Conservation (phyloP, 176 grass and related monocot genomes). For the Dendrocalamus sinicus region DNA sequence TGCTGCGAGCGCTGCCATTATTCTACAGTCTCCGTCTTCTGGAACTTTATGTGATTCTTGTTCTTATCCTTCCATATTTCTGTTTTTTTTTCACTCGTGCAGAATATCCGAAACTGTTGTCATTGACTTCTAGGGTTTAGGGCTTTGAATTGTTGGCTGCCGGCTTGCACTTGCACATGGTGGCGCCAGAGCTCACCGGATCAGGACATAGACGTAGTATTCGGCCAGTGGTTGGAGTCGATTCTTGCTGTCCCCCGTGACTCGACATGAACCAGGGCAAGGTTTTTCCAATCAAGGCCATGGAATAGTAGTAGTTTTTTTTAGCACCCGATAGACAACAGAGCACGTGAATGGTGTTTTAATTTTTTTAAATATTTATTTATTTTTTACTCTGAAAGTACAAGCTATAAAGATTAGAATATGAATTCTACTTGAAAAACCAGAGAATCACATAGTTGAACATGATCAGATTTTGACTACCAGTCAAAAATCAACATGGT, state of each 20-base stretch:
- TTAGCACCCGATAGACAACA: too few relatives aligned
- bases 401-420: too few relatives aligned
- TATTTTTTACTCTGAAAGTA: too few relatives aligned
- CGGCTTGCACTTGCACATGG: background rate
- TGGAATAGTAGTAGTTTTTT: too few relatives aligned
- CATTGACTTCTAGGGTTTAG: background rate
- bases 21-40: constrained; percentile 1
- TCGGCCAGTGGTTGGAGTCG: background rate
- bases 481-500: too few relatives aligned
- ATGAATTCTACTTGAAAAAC: too few relatives aligned
- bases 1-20: background rate
- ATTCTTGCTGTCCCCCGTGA: constrained; percentile 17
- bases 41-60: constrained; percentile 5
- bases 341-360: too few relatives aligned
- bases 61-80: background rate
- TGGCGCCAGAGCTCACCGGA: background rate
- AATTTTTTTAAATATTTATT: too few relatives aligned
- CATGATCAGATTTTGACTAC: too few relatives aligned
- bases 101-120: background rate
- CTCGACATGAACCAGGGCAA: background rate
- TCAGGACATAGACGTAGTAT: background rate
- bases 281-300: background rate
- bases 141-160: background rate
- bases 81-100: background rate
- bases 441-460: too few relatives aligned